These are phyloP conservation scores for Globisporangium acanthophoron DNA, from an alignment of 352 stramenopile species.

Conservation along the genomic window DNA sequence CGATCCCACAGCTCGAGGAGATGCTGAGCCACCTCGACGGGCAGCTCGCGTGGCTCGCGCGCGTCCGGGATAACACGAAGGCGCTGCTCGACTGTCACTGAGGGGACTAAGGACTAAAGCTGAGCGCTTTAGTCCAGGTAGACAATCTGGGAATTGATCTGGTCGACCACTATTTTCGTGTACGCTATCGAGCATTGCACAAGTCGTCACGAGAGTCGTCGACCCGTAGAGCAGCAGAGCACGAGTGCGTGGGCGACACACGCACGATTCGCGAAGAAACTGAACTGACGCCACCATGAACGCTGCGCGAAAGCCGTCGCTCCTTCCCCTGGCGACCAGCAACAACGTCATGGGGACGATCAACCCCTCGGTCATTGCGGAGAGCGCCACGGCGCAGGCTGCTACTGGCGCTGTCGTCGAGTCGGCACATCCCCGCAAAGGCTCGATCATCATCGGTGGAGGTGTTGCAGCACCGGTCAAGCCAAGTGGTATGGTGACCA, in stretches of 20 bases:
- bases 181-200: too few species aligned
- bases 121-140: too few species aligned
- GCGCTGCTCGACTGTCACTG: conserved; percentile 61
- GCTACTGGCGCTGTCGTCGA: background rate
- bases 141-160: too few species aligned
- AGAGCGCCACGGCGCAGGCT: conserved; percentile 50
- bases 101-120: too few species aligned
- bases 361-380: conserved; percentile 2
- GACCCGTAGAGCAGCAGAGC: too few species aligned
- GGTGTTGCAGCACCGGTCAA: background rate
- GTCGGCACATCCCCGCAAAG: background rate
- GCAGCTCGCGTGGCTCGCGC: conserved; percentile 57
- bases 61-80: conserved; percentile 68
- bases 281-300: background rate
- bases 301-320: background rate
- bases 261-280: background rate
- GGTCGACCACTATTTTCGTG: background rate
- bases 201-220: too few species aligned
- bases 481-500: background rate
- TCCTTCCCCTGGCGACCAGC: background rate
- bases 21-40: conserved; percentile 65
- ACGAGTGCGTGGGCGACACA: too few species aligned
- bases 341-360: conserved; percentile 2
- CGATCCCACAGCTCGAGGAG: conserved; percentile 76
- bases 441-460: background rate